Base-by-base conservation (phyloP, 257 asterid species). In the Solanum okadae region DNA sequence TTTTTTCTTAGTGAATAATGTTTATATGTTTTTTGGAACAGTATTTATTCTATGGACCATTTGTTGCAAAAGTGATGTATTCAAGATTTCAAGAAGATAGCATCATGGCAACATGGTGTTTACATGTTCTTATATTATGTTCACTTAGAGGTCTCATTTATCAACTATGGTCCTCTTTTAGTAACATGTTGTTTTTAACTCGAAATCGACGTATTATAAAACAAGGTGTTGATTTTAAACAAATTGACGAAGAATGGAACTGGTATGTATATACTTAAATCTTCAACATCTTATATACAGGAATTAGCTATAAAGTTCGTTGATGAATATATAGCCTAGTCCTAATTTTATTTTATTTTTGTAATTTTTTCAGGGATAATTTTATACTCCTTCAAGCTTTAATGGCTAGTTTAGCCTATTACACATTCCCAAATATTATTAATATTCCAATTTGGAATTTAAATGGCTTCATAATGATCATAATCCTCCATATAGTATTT, bases 241-340 rank as follows among this genome's bases (percentile, higher is more conserved):
- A 96, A 94, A 96, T 96, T 89, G 99, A 96, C 91, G 68, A 81
- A 34, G 99, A 96, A 90, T 95, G 98, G 96, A 89, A 95, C 42
- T 96, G 99, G 99, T 96, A 91, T 13, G 35, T 13, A 40, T 61
- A 22, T 61, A 52, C 0, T 52, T 52, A 52, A 18, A 52, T 52
- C 63, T 52, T 52, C 0, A 16, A 52, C 0, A 52, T 52, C n/a
- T 18, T 52, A 52, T 16, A 16, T 16, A 52, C 8, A 52, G 1
- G 4, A 18, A 52, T 52, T 52, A 18, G 63, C n/a, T 52, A 52
- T 0, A 52, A 52, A 52, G 23, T 52, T 52, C n/a, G 10, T 52
- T 1, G 2, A 3, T 52, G 63, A 52, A 52, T 52, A 52, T 18
- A 52, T 52, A 18, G n/a, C 63, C 63, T 18, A 52, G 63, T 16